These are phyloP conservation scores for Boletus vermiculosoides DNA, from an alignment of 768 basidiomycete species.

Conservation along the genomic window DNA sequence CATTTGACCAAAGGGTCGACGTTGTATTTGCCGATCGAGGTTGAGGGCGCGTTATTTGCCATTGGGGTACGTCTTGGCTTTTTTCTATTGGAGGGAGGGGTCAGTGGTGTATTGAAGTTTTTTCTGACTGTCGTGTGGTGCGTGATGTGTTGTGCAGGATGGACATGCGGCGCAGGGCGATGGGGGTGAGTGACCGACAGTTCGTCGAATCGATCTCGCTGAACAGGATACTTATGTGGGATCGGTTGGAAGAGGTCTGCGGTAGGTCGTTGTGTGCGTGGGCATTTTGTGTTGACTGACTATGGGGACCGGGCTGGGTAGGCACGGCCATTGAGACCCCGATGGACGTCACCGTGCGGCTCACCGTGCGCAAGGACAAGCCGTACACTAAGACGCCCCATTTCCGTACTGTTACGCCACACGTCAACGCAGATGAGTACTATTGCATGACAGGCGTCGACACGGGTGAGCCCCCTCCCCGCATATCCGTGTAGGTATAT, in stretches of 20 bases:
- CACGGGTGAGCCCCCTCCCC: conserved; percentile 30
- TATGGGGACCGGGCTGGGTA: conserved; percentile 18
- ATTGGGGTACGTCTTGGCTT: conserved; percentile 43
- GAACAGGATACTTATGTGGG: not conserved
- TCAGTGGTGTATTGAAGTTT: not conserved
- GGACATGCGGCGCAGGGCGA: conserved; percentile 69
- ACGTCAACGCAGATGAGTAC: conserved; percentile 34
- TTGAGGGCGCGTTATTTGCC: conserved; percentile 58
- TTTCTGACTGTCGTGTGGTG: not conserved
- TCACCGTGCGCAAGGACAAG: conserved; percentile 56
- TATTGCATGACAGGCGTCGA: conserved; percentile 61
- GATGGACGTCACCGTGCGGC: conserved; percentile 52
- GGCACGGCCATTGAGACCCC: conserved; percentile 67
- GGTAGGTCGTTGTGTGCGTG: conserved; percentile 36
- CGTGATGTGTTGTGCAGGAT: conserved; percentile 38
- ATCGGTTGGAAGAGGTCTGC: conserved; percentile 48
- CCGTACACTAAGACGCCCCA: conserved; percentile 60
- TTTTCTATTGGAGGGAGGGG: not conserved
- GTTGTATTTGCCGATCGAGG: conserved; percentile 56
- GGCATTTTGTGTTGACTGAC: not conserved
- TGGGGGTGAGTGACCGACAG: conserved; percentile 44
- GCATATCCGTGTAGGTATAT: not conserved
- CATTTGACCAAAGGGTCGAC: conserved; percentile 55
- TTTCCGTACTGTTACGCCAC: conserved; percentile 38
- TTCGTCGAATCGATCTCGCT: not conserved